Percentiles rank a stretch among this genome's conserved stretches.
Evolutionary conservation across 208 protist genomes (phyloP).

Genomic region (Trypanosoma brucei): DNA sequence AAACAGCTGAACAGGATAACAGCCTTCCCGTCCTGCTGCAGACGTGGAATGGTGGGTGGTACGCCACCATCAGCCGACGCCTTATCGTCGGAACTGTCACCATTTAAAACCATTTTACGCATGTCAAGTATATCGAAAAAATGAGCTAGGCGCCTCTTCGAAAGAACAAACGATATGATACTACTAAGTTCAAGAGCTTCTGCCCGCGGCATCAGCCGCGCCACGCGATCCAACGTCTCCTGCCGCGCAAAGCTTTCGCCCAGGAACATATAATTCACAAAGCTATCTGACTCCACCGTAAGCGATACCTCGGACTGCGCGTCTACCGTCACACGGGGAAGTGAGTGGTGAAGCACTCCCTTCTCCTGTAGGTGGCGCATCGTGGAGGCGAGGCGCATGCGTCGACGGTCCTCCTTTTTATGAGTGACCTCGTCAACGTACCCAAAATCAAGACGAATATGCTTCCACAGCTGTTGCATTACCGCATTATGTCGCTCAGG

Average conservation of each 20-base stretch:
- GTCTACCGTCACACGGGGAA: conserved; percentile 23
- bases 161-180: conserved; percentile 49
- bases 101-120: conserved; percentile 4
- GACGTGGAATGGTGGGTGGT: not conserved
- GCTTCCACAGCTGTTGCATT: conserved; percentile 56
- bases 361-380: conserved; percentile 47
- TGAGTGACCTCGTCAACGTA: conserved; percentile 56
- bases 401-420: conserved; percentile 52
- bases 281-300: conserved; percentile 25
- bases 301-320: not conserved
- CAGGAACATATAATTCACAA: conserved; percentile 43
- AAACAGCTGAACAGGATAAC: conserved; percentile 53
- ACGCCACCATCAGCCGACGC: not conserved
- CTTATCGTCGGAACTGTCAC: not conserved
- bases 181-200: conserved; percentile 33
- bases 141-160: conserved; percentile 35
- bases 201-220: conserved; percentile 50
- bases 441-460: conserved; percentile 68
- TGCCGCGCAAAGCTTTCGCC: conserved; percentile 43
- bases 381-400: conserved; percentile 47
- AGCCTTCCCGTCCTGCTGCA: conserved; percentile 44
- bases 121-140: conserved; percentile 62
- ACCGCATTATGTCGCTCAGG: conserved; percentile 55
- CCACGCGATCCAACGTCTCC: conserved; percentile 59
- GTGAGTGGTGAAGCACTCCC: conserved; percentile 34